Conservation (phyloP, 768 basidiomycete species). For the Leccinum fibrillosum region DNA sequence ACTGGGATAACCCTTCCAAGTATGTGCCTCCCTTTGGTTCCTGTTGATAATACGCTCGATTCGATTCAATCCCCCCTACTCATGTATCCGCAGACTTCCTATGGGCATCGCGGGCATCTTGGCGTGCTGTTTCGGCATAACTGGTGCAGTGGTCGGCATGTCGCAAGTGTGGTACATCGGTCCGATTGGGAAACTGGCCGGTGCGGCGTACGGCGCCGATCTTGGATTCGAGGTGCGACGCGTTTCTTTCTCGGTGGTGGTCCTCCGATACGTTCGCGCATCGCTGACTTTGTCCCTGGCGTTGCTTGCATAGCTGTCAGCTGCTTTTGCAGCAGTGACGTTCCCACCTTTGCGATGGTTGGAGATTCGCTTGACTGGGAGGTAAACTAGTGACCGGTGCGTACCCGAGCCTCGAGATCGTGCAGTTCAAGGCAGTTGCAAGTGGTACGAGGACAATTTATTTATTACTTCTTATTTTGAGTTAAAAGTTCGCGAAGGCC, state of each 20-base stretch:
- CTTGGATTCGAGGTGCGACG: conserved; percentile 49
- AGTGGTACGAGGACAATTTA: background rate
- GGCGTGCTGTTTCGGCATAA: conserved; percentile 45
- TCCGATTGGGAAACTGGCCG: conserved; percentile 42
- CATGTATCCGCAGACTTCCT: conserved; percentile 38
- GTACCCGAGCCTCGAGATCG: background rate
- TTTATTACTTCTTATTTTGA: background rate
- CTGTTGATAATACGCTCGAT: background rate
- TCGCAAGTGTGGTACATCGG: conserved; percentile 53
- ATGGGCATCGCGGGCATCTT: conserved; percentile 46
- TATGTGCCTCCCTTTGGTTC: conserved; percentile 17
- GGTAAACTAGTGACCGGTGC: conserved; percentile 17
- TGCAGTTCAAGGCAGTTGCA: background rate
- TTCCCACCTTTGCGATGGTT: conserved; percentile 48
- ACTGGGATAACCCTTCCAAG: conserved; percentile 42
- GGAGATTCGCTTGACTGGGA: conserved; percentile 43
- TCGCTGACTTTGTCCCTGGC: background rate
- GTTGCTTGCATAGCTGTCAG: conserved; percentile 34
- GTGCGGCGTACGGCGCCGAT: conserved; percentile 44
- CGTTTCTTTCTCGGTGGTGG: background rate
- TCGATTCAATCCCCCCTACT: background rate
- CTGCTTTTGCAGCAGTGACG: conserved; percentile 42
- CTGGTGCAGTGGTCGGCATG: conserved; percentile 51
- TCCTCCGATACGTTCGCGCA: background rate
- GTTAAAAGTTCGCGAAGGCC: background rate